Base-by-base conservation (phyloP, 2,329 filamentous ascomycete species). In the Trichoderma aggressivum region DNA sequence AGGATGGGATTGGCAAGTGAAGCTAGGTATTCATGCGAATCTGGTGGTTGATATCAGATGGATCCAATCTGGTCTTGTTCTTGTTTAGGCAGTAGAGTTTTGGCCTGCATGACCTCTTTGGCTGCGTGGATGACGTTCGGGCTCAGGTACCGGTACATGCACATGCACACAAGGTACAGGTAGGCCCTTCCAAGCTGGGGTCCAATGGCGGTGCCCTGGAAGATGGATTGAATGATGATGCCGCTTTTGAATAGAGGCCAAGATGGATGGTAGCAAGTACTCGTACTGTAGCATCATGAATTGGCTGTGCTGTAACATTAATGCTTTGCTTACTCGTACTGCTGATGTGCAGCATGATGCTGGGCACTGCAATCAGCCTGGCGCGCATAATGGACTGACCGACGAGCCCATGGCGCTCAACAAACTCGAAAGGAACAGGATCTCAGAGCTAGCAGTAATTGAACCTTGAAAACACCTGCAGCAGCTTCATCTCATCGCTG, bases 31-130 rank as follows among this genome's bases (percentile, higher is more conserved):
- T 24, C 47, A 14, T 53, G 47, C 11, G 47, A 53, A 53, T 53
- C 47, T 53, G 47, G 24, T 24, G n/a, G 47, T 21, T 12, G n/a
- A 50, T 50, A 5, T 28, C 26, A 5, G 5, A 50, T 50, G 43
- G 43, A 50, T 50, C 43, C 43, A n/a, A 16, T 21, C n/a, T n/a
- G 21, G 21, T 12, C 21, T 53, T 53, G 39, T 43, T n/a, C 47
- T 53, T 53, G 60, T 28, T 66, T 34, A 66, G 43, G 63, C 47
- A 66, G 63, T 55, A 24, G 63, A 66, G 26, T 11, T 55, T 11
- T 55, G 34, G 39, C 32, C 55, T 67, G 64, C 64, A 67, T 67
- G 64, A 68, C 55, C 55, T 47, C 53, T 68, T 68, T 60, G 36
- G 26, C 24, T 68, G 65, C 53, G 55, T 16, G n/a, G 55, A 68